phyloP scores from a whole-genome alignment of 495 filamentous ascomycete species.

The Daldinia grandis region DNA sequence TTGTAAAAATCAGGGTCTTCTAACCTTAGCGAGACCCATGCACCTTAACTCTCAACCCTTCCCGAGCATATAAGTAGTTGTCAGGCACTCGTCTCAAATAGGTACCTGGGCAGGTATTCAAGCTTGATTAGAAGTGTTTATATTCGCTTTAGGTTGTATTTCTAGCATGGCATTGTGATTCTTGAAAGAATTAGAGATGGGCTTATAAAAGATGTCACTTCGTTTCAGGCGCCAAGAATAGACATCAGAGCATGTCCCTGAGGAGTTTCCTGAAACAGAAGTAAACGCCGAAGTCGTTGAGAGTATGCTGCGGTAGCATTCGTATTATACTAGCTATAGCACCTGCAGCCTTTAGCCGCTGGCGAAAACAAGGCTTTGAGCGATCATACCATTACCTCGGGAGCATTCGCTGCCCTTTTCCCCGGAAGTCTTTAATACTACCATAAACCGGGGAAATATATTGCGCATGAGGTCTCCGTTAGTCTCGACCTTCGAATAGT shows the following conservation, averaged over 20 bases:
- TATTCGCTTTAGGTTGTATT: background rate
- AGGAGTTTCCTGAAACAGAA: background rate
- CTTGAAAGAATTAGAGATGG: background rate
- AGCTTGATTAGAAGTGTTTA: background rate
- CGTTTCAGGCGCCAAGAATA: background rate
- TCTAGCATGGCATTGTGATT: background rate
- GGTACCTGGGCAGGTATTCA: no score
- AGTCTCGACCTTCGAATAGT: conserved; percentile 1
- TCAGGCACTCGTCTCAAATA: background rate
- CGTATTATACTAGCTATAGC: background rate
- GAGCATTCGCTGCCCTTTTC: conserved; percentile 6
- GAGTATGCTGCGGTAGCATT: background rate
- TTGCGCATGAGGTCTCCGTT: background rate
- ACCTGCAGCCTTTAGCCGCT: conserved; percentile 21
- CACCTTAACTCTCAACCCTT: background rate
- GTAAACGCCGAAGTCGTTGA: background rate
- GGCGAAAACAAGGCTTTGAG: background rate
- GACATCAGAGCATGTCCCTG: background rate
- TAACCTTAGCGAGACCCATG: background rate
- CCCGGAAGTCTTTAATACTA: conserved; percentile 8
- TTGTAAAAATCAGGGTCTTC: background rate
- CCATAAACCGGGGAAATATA: conserved; percentile 16
- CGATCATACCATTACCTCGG: background rate
- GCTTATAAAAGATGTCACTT: background rate
- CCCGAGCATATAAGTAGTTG: background rate